Conservation (phyloP, 2,329 filamentous ascomycete species). For the Epichloe uncinata region DNA sequence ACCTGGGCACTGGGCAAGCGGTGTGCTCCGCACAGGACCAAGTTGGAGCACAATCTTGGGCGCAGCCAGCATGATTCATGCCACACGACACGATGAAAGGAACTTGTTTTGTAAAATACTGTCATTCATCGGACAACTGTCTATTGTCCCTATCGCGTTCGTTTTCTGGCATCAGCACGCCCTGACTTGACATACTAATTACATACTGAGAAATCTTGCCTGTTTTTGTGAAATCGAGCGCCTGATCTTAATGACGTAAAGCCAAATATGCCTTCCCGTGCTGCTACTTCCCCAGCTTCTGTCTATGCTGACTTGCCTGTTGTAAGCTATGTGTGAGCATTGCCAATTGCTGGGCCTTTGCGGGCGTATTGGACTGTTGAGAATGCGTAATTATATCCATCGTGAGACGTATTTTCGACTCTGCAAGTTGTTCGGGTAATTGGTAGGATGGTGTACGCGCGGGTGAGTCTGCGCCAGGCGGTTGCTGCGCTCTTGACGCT, state of each 20-base stretch:
- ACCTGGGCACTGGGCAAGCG: no score
- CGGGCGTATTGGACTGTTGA: not conserved
- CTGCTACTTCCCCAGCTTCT: not conserved
- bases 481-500: not conserved
- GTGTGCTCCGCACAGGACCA: no score
- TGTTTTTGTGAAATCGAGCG: no score
- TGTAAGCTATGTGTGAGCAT: not conserved
- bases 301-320: not conserved
- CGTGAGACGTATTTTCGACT: conserved; percentile 1
- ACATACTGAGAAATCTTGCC: no score
- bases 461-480: not conserved
- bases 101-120: no score
- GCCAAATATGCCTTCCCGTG: not conserved
- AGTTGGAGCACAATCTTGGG: no score
- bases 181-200: not conserved
- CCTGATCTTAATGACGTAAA: not conserved
- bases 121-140: no score
- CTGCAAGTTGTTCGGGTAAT: not conserved
- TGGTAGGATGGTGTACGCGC: not conserved
- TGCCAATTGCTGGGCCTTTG: not conserved
- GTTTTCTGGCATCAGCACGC: no score
- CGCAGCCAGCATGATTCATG: no score
- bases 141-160: no score
- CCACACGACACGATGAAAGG: no score
- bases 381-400: conserved; percentile 1